A percentile compares a stretch with the other conserved stretches of the same genome.
Conservation (phyloP, 495 filamentous ascomycete species). For the Penicillium bialowiezense region DNA sequence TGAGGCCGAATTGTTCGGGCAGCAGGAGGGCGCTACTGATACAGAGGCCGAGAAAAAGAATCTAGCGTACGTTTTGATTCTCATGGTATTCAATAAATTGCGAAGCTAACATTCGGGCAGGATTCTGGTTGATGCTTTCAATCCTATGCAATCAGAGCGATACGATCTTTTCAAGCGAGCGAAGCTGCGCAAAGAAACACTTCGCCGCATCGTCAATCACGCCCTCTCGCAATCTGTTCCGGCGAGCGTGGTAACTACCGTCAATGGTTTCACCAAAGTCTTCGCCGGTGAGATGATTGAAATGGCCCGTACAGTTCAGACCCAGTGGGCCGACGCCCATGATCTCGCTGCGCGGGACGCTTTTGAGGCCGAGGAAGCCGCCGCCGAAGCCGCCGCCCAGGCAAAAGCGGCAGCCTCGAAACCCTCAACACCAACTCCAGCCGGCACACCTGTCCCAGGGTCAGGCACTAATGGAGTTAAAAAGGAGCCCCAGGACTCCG, state of each 20-base stretch:
- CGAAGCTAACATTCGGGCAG: slow-evolving; percentile 29
- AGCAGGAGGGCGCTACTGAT: slow-evolving; percentile 57
- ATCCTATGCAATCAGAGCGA: slow-evolving; percentile 62
- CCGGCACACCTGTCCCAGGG: slow-evolving; percentile 10
- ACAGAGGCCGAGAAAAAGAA: slow-evolving; percentile 71
- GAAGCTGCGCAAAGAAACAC: slow-evolving; percentile 62
- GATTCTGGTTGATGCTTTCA: slow-evolving; percentile 68
- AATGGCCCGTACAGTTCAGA: slow-evolving; percentile 72
- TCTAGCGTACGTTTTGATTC: slow-evolving; percentile 46
- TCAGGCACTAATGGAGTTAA: slow-evolving; percentile 19
- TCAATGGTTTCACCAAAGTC: slow-evolving; percentile 78
- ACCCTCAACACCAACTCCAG: slow-evolving; percentile 15
- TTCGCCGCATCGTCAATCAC: slow-evolving; percentile 75
- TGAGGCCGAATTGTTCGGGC: slow-evolving; percentile 60
- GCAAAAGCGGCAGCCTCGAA: slow-evolving; percentile 30
- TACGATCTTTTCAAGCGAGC: slow-evolving; percentile 71
- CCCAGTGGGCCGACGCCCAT: slow-evolving; percentile 65
- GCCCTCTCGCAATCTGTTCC: slow-evolving; percentile 86
- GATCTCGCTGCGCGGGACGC: slow-evolving; percentile 36
- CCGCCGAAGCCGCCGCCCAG: slow-evolving; percentile 39
- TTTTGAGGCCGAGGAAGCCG: slow-evolving; percentile 31
- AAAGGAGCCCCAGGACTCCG: slow-evolving; percentile 20
- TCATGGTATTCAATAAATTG: slow-evolving; percentile 1
- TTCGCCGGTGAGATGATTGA: slow-evolving; percentile 84
- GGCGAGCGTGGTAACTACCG: slow-evolving; percentile 69